phyloP scores from a whole-genome alignment of 2,329 filamentous ascomycete species.

The Aspergillus ustus region DNA sequence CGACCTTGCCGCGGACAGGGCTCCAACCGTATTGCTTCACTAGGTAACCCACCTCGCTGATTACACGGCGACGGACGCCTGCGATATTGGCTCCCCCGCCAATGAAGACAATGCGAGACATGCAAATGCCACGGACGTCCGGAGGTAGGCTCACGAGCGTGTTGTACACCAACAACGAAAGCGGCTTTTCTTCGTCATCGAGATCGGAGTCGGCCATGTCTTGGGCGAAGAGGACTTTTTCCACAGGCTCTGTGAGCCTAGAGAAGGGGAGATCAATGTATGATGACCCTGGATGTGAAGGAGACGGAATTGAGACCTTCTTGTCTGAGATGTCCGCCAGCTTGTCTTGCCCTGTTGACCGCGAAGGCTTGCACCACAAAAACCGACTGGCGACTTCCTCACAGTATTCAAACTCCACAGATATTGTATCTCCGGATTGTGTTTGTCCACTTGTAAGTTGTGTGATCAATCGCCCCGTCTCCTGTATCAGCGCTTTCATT shows the following conservation, averaged over 20 bases:
- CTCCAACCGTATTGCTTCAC: conserved; percentile 77
- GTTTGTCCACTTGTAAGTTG: conserved; percentile 30
- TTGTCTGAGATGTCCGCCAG: conserved; percentile 28
- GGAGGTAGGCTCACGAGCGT: conserved; percentile 75
- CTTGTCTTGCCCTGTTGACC: conserved; percentile 2
- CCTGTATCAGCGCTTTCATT: conserved; percentile 71
- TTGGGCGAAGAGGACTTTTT: conserved; percentile 72
- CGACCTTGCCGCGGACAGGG: conserved; percentile 71
- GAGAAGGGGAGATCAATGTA: conserved; percentile 69
- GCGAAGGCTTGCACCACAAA: conserved; percentile 69
- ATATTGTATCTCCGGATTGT: conserved; percentile 41
- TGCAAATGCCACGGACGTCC: conserved; percentile 82
- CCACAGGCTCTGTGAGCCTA: conserved; percentile 73
- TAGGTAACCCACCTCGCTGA: conserved; percentile 73
- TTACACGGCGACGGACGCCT: conserved; percentile 75
- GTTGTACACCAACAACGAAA: conserved; percentile 77
- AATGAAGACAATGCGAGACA: conserved; percentile 85
- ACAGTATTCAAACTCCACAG: conserved; percentile 74
- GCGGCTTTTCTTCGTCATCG: conserved; percentile 84
- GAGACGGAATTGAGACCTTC: conserved; percentile 52
- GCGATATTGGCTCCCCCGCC: conserved; percentile 80
- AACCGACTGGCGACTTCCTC: conserved; percentile 78
- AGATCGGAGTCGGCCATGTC: conserved; percentile 61
- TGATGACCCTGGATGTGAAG: conserved; percentile 42
- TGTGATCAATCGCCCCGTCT: conserved; percentile 60